Evolutionary conservation across 2,329 filamentous ascomycete species (phyloP), one percentile per base, ranked within the genome.

Genomic region (Dactylellina sp.): DNA sequence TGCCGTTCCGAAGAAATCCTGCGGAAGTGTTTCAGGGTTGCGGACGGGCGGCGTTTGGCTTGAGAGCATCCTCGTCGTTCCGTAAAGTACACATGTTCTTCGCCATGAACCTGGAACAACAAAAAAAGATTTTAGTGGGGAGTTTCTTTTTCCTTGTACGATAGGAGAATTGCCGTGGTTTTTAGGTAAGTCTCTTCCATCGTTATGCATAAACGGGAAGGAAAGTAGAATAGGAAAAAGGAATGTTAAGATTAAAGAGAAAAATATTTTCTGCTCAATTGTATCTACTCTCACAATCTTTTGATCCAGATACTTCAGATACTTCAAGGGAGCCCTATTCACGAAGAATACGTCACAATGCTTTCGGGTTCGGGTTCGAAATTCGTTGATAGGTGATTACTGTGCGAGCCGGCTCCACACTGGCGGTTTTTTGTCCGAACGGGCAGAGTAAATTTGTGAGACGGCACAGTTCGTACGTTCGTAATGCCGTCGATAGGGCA

Each of bases 191-290:
- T 49, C 47, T 50, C 18, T 49, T 32, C 7, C 16, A 20, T 55
- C 52, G 18, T 70, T 61, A 49, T 62, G 64, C 64, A 70, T 62
- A 74, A 66, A 74, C 61, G 62, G 70, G 61, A 74, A 66, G 70
- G 61, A 66, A 65, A 72, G 40, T 44, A 28, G 22, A 60, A 37
- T 20, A 14, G 28, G 35, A 49, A 74, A 74, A 74, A 74, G 39
- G 60, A 66, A 66, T 56, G 53, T 74, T 74, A 74, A 24, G 61
- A 74, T 59, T 61, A 65, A n/a, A 32, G 9, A 32, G 28, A 61
- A 72, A 65, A 71, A 59, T 56, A 62, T 64, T 44, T 57, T 56
- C 16, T 39, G 5, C 28, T 52, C 55, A 62, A 74, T 66, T 74
- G 70, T 74, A 74, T 65, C 55, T 61, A 50, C 46, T 62, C 56